These are phyloP conservation scores for Pseudogymnoascus sp. DNA, from an alignment of 2,329 filamentous ascomycete genomes.

Conservation along the genomic window DNA sequence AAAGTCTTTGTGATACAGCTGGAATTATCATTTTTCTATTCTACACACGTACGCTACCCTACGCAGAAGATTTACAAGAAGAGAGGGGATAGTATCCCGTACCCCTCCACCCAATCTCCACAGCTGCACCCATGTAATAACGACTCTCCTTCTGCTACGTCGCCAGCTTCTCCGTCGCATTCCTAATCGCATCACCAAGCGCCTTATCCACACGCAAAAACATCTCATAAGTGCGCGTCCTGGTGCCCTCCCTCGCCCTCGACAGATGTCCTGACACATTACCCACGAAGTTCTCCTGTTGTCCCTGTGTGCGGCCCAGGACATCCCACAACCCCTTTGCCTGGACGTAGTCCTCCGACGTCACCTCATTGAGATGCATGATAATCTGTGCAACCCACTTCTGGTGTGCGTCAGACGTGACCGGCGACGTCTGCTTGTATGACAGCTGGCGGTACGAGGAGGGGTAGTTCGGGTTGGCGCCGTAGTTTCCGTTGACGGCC, in stretches of 20 bases:
- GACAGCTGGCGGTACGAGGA: constrained; percentile 41
- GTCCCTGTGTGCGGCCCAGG: constrained; percentile 33
- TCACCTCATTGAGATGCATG: constrained; percentile 36
- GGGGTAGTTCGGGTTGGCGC: constrained; percentile 51
- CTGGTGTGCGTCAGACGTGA: constrained; percentile 37
- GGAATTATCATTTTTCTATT: too few species aligned
- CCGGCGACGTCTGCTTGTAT: constrained; percentile 35
- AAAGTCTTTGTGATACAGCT: too few species aligned
- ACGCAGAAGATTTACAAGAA: too few species aligned
- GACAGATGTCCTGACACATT: constrained; percentile 53
- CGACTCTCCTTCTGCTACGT: not conserved
- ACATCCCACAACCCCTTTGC: constrained; percentile 30
- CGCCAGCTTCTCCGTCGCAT: constrained; percentile 39
- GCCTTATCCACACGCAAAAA: constrained; percentile 48
- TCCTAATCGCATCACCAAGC: constrained; percentile 45
- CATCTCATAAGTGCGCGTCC: constrained; percentile 54
- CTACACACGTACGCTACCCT: too few species aligned
- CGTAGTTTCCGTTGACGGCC: constrained; percentile 60
- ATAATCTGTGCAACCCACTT: constrained; percentile 41
- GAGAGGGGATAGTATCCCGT: too few species aligned
- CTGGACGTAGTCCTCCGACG: constrained; percentile 28
- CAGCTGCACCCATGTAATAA: not conserved
- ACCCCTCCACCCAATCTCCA: too few species aligned
- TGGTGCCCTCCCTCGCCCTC: constrained; percentile 46
- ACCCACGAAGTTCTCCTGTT: constrained; percentile 54